A percentile compares a stretch with the other conserved stretches of the same genome.
These are phyloP conservation scores for Vigna reflexopilosa DNA, from an alignment of 306 rosid genomes.

Conservation along the genomic window DNA sequence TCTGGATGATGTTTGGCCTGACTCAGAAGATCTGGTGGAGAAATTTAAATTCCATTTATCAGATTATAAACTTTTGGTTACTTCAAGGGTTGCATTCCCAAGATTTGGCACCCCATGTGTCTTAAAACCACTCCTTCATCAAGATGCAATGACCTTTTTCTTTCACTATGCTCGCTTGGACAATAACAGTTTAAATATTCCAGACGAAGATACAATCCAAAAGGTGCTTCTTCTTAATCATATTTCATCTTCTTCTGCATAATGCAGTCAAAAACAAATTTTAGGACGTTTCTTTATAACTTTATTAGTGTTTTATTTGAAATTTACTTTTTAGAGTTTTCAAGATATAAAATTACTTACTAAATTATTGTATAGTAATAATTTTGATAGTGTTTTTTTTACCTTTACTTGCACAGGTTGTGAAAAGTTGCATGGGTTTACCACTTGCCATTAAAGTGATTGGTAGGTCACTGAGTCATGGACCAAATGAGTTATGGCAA, in stretches of 20 bases:
- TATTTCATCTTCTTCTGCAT: background rate
- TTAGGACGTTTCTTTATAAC: too few relatives aligned
- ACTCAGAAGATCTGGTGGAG: constrained; percentile 56
- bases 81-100: constrained; percentile 60
- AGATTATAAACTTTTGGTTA: constrained; percentile 64
- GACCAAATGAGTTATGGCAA: constrained; percentile 52
- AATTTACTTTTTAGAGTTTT: background rate
- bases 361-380: too few relatives aligned
- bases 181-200: constrained; percentile 19
- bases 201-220: constrained; percentile 38
- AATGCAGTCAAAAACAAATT: background rate
- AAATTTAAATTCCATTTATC: constrained; percentile 47
- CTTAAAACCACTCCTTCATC: constrained; percentile 48
- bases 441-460: constrained; percentile 62
- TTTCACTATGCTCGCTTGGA: constrained; percentile 46
- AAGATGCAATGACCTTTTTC: constrained; percentile 63
- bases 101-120: constrained; percentile 40
- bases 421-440: constrained; percentile 57
- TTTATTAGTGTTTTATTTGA: background rate
- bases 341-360: background rate
- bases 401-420: constrained; percentile 49
- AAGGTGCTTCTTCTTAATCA: constrained; percentile 48
- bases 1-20: constrained; percentile 71
- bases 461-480: constrained; percentile 53
- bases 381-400: too few relatives aligned